These are phyloP conservation scores for Posidonia oceanica DNA, from an alignment of 116 monocot species.

Conservation along the genomic window DNA sequence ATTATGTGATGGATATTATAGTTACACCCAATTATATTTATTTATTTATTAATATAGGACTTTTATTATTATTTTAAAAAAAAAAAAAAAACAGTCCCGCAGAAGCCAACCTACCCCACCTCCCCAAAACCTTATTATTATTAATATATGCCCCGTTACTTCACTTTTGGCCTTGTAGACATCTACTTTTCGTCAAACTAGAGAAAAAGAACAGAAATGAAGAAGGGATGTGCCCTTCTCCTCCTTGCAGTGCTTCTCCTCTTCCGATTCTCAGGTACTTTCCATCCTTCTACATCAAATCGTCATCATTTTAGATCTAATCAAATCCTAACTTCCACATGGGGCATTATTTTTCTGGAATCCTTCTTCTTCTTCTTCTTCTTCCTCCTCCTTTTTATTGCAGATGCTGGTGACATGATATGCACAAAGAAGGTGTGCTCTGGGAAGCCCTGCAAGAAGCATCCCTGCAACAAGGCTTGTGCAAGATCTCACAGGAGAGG, in stretches of 20 bases:
- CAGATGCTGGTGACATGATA: conserved; percentile 12
- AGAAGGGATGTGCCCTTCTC: not conserved
- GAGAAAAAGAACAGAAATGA: not conserved
- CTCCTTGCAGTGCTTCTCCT: not conserved
- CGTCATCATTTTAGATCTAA: not conserved
- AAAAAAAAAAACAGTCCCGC: no score
- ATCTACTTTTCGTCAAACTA: no score
- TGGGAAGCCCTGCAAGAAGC: not conserved
- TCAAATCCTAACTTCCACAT: not conserved
- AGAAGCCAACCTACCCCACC: no score
- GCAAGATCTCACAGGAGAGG: not conserved
- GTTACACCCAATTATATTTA: no score
- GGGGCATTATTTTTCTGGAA: no score
- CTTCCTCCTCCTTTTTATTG: not conserved
- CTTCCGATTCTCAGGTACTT: not conserved
- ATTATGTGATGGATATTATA: no score
- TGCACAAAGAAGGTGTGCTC: conserved; percentile 8
- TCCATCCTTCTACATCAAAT: not conserved
- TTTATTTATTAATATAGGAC: no score
- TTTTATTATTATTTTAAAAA: no score
- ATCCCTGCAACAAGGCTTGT: not conserved
- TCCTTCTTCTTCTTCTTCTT: not conserved
- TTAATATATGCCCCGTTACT: no score
- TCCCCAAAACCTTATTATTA: no score
- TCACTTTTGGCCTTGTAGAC: no score